These are phyloP conservation scores for Penicillium sp. DNA, from an alignment of 2,329 filamentous ascomycete genomes.

Conservation along the genomic window DNA sequence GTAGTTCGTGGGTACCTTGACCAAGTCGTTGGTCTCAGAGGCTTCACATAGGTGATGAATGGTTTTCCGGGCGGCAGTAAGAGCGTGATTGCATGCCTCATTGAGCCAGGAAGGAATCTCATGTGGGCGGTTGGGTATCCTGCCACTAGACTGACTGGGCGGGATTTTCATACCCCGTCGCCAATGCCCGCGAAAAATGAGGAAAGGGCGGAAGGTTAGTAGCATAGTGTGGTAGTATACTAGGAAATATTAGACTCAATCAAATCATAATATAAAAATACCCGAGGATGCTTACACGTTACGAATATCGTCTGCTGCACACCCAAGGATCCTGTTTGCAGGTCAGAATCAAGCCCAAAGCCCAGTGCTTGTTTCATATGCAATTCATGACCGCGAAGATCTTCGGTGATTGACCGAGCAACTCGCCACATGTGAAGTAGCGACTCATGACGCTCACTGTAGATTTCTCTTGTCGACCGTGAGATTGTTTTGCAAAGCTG, in stretches of 20 bases:
- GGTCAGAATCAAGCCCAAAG: conserved; percentile 40
- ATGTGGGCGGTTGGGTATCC: conserved; percentile 21
- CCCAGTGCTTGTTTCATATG: conserved; percentile 35
- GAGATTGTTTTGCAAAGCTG: conserved; percentile 45
- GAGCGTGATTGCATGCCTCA: conserved; percentile 48
- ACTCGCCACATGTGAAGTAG: conserved; percentile 43
- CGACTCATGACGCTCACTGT: conserved; percentile 46
- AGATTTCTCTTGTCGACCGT: conserved; percentile 48
- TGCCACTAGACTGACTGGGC: conserved; percentile 7
- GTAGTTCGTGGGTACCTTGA: conserved; percentile 35
- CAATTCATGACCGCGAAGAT: conserved; percentile 33
- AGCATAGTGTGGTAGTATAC: conserved; percentile 51
- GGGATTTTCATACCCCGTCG: conserved; percentile 35
- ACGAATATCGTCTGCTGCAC: conserved; percentile 47
- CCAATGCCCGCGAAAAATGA: conserved; percentile 50
- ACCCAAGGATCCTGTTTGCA: conserved; percentile 44
- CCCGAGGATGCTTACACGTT: conserved; percentile 37
- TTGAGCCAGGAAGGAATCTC: conserved; percentile 47
- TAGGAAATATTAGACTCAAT: conserved; percentile 25
- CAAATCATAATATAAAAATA: neutral
- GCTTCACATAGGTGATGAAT: conserved; percentile 48
- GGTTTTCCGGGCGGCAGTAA: conserved; percentile 47
- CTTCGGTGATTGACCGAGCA: conserved; percentile 37
- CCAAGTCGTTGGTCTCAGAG: conserved; percentile 45
- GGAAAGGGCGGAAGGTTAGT: conserved; percentile 50